Base-by-base conservation (phyloP, 1,284 basidiomycete species). In the Gomphus bonarii region DNA sequence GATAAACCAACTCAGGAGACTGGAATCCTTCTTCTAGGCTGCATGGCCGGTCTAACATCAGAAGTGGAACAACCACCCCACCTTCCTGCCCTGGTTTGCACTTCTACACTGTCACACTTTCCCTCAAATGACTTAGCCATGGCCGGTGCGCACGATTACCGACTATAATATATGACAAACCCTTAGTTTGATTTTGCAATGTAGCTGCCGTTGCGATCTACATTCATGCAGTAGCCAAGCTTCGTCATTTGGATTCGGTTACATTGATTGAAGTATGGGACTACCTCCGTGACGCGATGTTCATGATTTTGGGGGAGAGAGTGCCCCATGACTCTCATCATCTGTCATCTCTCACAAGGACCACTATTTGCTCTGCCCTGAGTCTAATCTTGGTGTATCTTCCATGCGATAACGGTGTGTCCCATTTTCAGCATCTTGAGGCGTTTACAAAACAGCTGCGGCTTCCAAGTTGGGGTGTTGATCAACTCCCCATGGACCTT, bases 131-230 rank as follows among this genome's bases (percentile, higher is more conserved):
- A 53, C n/a, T 43, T 53, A 14, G n/a, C 30, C 16, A 42, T 53
- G 40, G 51, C 40, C 22, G 36, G 51, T 53, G 25, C 22, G 36
- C 8, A 36, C 22, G 10, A 14, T 3, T 30, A 28, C 16, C 10
- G 1, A 14, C n/a, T 51, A 31, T 51, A 40, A 22, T 11, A 67
- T 75, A 76, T 9, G 9, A n/a, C 50, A 31, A 49, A 38, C 22
- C n/a, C n/a, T n/a, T 9, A 10, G 48, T 20, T 55, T 63, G 11
- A 60, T 30, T n/a, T 20, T 11, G 11, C 49, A 11, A 55, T 16
- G 31, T 42, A 85, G 82, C 75, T 55, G 72, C 75, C 6, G 74
- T 85, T 61, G 71, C 83, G 8, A 65, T 73, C 35, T 80, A 78
- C 62, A 63, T 83, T 36, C 59, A 69, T 11, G 65, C 58, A 8